Base-by-base conservation (phyloP, 2,329 filamentous ascomycete genomes). In the Fusarium sublunatum region DNA sequence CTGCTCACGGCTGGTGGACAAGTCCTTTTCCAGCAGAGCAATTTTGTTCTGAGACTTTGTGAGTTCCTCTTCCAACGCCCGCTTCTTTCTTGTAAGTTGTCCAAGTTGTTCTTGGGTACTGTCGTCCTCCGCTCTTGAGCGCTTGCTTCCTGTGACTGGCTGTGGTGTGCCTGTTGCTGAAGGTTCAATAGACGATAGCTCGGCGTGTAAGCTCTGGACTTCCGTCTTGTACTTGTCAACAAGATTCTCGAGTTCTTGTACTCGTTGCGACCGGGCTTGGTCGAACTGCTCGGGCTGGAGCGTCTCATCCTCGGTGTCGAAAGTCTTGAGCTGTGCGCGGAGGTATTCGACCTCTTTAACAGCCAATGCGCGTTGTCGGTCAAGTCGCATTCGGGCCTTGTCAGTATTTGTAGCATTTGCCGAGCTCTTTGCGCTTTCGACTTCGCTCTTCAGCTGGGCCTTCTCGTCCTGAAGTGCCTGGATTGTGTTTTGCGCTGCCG, bases 291-390 rank as follows among this genome's bases (percentile, higher is more conserved):
- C 91, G 0, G 91, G 87, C 52, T 94, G 88, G 78, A 97, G 91
- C 0, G 93, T 93, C 49, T 88, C 86, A 70, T 98, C 93, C 75
- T 99, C 95, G 1, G 87, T 86, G 70, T 98, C 92, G 58, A 96
- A 90, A 0, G 91, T 90, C 77, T 93, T 93, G 51, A 98, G 83
- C 75, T 99, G 95, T 1, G 92, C 94, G 22, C 95, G 91, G 7
- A 99, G 84, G 73, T 96, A 97, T 67, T 97, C 93, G 1, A 95
- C 92, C 74, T 99, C 96, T 73, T 97, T 97, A 24, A 92, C 83
- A 0, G 93, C 92, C 7, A 99, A 83, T 1, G 85, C 86, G 55
- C 92, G 91, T 73, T 98, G 94, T 56, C 95, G 85, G 70, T 99
- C 94, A 0, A 97, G 79, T 29, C 95, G 86, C 49, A 90, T 80